Base-by-base conservation (phyloP, 352 stramenopile genomes). In the Pythium folliculosum region DNA sequence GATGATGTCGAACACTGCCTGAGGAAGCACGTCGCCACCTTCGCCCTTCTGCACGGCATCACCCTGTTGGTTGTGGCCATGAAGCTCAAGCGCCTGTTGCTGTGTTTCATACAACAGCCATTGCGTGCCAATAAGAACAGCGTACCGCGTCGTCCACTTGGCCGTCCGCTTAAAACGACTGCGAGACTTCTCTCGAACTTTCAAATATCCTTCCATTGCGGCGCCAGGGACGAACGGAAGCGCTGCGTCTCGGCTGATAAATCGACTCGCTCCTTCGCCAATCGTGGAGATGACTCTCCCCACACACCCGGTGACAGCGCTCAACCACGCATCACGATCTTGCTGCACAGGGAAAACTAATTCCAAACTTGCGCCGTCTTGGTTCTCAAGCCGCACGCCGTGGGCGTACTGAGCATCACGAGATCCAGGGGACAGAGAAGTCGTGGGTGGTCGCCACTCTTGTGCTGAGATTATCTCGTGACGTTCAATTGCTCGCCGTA, bases 41-140 rank as follows among this genome's bases (percentile, higher is more conserved):
- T 71, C 53, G 3, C 68, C 44, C 35, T 61, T 58, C 17, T 65
- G 59, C 19, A 59, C 43, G 4, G 63, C 49, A 32, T 68, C 60
- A 1, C 23, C 37, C 25, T 65, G 60, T 22, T 68, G 49, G 53
- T 68, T 70, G 51, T 71, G 68, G 30, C 62, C 63, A 23, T 71
- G 63, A 0, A 75, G 63, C 4, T 47, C 65, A n/a, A 84, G 57
- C 0, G 82, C 85, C 27, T 92, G 74, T 16, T 78, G 60, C 57
- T 94, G 86, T 9, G 64, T 86, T 43, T 88, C 79, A 43, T 91
- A 94, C 44, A 92, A 68, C 9, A 94, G 70, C 78, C 81, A 88
- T 60, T 92, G 78, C 21, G 81, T 80, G 8, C 82, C 80, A 59
- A 94, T 75, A 32, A 94, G 68, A 25, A 91, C 86, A 22, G 78